These are phyloP conservation scores for Coemansia brasiliensis DNA, from an alignment of 192 early-diverging fungal genomes.

Conservation along the genomic window DNA sequence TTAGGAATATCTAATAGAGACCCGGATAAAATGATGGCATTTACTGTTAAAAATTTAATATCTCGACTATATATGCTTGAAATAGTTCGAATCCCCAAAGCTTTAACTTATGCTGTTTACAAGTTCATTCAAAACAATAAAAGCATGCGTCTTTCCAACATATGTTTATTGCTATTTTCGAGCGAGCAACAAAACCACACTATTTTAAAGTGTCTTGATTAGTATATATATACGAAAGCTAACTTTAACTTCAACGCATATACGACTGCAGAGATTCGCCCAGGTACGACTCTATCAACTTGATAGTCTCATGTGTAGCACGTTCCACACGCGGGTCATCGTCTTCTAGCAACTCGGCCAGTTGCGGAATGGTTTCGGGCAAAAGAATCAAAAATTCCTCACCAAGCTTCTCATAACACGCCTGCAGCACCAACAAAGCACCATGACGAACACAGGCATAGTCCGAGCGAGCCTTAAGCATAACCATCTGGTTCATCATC, in stretches of 20 bases:
- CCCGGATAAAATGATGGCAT: too few species aligned
- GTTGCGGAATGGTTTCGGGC: conserved; percentile 91
- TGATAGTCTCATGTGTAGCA: conserved; percentile 76
- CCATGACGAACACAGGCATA: conserved; percentile 68
- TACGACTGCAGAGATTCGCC: conserved; percentile 90
- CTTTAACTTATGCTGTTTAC: too few species aligned
- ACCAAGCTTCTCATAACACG: conserved; percentile 84
- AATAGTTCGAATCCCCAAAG: too few species aligned
- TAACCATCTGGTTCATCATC: conserved; percentile 75
- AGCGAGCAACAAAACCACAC: too few species aligned
- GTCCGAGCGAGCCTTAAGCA: conserved; percentile 78
- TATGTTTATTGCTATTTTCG: too few species aligned
- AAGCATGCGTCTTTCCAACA: too few species aligned
- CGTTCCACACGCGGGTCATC: conserved; percentile 82
- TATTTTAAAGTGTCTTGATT: too few species aligned
- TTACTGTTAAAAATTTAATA: too few species aligned
- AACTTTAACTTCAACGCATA: conserved; percentile 58
- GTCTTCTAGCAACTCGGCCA: conserved; percentile 96
- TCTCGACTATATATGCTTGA: too few species aligned
- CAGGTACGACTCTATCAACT: conserved; percentile 84
- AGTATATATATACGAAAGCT: neutral
- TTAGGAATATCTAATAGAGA: too few species aligned
- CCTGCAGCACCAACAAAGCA: conserved; percentile 68
- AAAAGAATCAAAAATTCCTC: conserved; percentile 91
- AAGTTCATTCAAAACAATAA: too few species aligned